These are phyloP conservation scores for Aspergillus sojae DNA, from an alignment of 2,329 filamentous ascomycete species.

Conservation along the genomic window DNA sequence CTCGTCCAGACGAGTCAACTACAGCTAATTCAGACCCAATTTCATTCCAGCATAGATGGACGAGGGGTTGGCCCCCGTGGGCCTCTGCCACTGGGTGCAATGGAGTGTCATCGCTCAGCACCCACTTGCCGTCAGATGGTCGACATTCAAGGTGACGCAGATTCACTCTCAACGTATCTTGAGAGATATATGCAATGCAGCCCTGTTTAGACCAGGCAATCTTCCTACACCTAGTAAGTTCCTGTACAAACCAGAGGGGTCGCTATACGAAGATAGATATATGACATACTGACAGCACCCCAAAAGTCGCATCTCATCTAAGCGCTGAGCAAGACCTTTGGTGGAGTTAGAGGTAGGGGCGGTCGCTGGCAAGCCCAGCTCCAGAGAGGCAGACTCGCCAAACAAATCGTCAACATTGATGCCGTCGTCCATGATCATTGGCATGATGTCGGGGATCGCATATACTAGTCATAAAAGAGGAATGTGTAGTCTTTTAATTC, in stretches of 20 bases:
- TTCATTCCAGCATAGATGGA: conserved; percentile 82
- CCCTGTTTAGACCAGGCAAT: conserved; percentile 88
- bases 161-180: conserved; percentile 70
- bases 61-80: conserved; percentile 67
- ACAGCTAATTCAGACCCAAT: conserved; percentile 78
- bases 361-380: conserved; percentile 58
- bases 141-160: conserved; percentile 73
- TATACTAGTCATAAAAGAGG: background rate
- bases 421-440: conserved; percentile 59
- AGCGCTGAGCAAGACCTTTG: conserved; percentile 69
- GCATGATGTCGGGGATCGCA: conserved; percentile 37
- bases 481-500: background rate
- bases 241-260: background rate
- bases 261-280: background rate
- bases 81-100: conserved; percentile 63
- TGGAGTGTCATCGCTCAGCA: conserved; percentile 70
- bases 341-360: conserved; percentile 50
- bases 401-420: conserved; percentile 74
- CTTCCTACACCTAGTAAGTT: conserved; percentile 56
- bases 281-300: conserved; percentile 79
- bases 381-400: conserved; percentile 63
- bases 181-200: conserved; percentile 78
- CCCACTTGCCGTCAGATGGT: conserved; percentile 72
- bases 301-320: conserved; percentile 74
- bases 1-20: conserved; percentile 75